These are phyloP conservation scores for Haplosporangium sp. DNA, from an alignment of 371 early-diverging fungal genomes.

Conservation along the genomic window DNA sequence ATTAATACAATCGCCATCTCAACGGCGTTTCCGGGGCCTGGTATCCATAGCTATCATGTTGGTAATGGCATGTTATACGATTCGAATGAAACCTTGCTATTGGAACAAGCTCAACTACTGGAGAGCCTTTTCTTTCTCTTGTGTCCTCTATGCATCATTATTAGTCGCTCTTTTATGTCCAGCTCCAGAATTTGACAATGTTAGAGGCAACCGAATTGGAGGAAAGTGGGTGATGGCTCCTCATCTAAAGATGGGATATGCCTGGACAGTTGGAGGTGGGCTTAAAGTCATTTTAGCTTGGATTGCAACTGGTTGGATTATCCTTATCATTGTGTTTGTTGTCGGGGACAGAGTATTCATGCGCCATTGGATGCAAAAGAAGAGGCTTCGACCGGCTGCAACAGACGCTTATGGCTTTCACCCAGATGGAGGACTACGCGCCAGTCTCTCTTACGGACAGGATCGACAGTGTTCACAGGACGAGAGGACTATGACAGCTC, in stretches of 20 bases:
- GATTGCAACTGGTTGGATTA: conserved; percentile 66
- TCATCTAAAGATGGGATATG: conserved; percentile 29
- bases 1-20: conserved; percentile 67
- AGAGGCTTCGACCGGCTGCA: background rate
- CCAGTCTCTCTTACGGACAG: background rate
- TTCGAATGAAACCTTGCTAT: conserved; percentile 69
- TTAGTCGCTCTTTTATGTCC: conserved; percentile 65
- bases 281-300: conserved; percentile 65
- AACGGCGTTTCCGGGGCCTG: conserved; percentile 65
- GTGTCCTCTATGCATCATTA: conserved; percentile 68
- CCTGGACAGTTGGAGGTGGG: conserved; percentile 49
- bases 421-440: background rate
- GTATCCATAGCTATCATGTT: conserved; percentile 67
- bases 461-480: background rate
- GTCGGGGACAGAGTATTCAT: conserved; percentile 32
- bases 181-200: conserved; percentile 60
- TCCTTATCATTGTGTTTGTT: conserved; percentile 63
- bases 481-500: background rate
- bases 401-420: background rate
- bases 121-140: conserved; percentile 69
- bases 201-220: conserved; percentile 10
- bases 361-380: conserved; percentile 28
- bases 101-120: conserved; percentile 73
- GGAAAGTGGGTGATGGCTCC: conserved; percentile 48
- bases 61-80: conserved; percentile 73